Percentiles rank a stretch among this genome's conserved stretches.
Evolutionary conservation across 2,329 filamentous ascomycete genomes (phyloP).

Genomic region (Daldinia sp.): DNA sequence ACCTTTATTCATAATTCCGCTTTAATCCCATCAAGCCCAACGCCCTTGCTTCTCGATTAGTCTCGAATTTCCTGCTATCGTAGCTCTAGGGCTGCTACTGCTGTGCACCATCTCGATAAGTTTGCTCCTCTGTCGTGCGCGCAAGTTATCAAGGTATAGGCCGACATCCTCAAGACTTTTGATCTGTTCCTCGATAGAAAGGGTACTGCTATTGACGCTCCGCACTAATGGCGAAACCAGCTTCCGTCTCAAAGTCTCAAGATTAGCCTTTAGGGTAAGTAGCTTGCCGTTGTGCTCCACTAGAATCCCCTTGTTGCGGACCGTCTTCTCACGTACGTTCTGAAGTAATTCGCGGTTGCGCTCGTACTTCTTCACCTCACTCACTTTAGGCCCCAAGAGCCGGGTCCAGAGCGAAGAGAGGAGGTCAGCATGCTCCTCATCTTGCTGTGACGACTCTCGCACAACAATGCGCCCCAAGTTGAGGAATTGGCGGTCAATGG

Average conservation of each 20-base stretch:
- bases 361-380: slow-evolving; percentile 86
- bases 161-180: slow-evolving; percentile 82
- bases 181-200: slow-evolving; percentile 87
- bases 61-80: slow-evolving; percentile 33
- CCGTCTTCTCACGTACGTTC: slow-evolving; percentile 81
- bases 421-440: slow-evolving; percentile 80
- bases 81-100: slow-evolving; percentile 42
- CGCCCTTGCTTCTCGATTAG: slow-evolving; percentile 25
- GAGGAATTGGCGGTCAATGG: slow-evolving; percentile 88
- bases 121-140: slow-evolving; percentile 82
- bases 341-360: slow-evolving; percentile 83
- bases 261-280: slow-evolving; percentile 82
- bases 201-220: slow-evolving; percentile 70
- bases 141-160: slow-evolving; percentile 75
- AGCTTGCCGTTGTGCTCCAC: slow-evolving; percentile 88
- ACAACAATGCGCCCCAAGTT: slow-evolving; percentile 86
- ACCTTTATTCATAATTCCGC: slow-evolving; percentile 5
- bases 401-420: slow-evolving; percentile 86
- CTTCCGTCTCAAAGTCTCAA: slow-evolving; percentile 84
- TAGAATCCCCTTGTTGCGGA: slow-evolving; percentile 86
- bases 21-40: slow-evolving; percentile 17
- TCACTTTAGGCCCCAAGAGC: slow-evolving; percentile 78
- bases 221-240: slow-evolving; percentile 85
- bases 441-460: slow-evolving; percentile 82
- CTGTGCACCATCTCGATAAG: slow-evolving; percentile 83